Conservation (phyloP, 2,329 filamentous ascomycete genomes). For the Myriosclerotinia curreyana region DNA sequence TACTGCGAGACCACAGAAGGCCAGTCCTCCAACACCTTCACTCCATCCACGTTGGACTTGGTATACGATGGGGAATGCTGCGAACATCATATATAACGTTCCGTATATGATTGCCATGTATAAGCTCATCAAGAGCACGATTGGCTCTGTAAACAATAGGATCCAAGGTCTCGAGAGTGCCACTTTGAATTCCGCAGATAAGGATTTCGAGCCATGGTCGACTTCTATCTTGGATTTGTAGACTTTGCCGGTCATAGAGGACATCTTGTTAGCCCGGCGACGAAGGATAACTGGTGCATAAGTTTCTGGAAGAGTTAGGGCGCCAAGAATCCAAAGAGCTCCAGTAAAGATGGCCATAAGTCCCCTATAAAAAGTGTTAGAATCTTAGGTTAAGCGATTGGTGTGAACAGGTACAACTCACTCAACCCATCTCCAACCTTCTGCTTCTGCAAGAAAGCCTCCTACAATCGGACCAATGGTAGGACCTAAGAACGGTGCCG, state of each 20-base stretch:
- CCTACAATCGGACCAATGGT: slow-evolving; percentile 63
- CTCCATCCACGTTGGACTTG: slow-evolving; percentile 57
- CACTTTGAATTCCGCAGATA: slow-evolving; percentile 64
- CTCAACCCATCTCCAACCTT: slow-evolving; percentile 74
- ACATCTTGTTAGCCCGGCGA: slow-evolving; percentile 64
- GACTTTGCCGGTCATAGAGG: slow-evolving; percentile 51
- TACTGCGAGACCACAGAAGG: slow-evolving; percentile 66
- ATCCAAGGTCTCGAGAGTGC: slow-evolving; percentile 86
- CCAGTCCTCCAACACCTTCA: slow-evolving; percentile 56
- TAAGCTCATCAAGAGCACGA: slow-evolving; percentile 75
- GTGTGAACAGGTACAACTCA: neutral
- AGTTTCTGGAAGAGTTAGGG: slow-evolving; percentile 55
- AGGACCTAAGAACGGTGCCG: slow-evolving; percentile 65
- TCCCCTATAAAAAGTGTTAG: slow-evolving; percentile 34
- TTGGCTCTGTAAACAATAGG: slow-evolving; percentile 77
- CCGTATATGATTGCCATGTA: slow-evolving; percentile 55
- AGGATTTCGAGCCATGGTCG: slow-evolving; percentile 57
- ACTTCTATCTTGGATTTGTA: slow-evolving; percentile 69
- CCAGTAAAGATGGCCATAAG: slow-evolving; percentile 66
- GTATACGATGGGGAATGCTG: slow-evolving; percentile 64
- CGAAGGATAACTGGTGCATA: slow-evolving; percentile 66
- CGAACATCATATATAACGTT: slow-evolving; percentile 56
- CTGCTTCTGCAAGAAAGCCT: slow-evolving; percentile 61
- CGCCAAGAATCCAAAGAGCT: slow-evolving; percentile 56
- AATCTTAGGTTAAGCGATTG: neutral